Evolutionary conservation across 1,284 basidiomycete genomes (phyloP).

Genomic region (Marasmius oreades): DNA sequence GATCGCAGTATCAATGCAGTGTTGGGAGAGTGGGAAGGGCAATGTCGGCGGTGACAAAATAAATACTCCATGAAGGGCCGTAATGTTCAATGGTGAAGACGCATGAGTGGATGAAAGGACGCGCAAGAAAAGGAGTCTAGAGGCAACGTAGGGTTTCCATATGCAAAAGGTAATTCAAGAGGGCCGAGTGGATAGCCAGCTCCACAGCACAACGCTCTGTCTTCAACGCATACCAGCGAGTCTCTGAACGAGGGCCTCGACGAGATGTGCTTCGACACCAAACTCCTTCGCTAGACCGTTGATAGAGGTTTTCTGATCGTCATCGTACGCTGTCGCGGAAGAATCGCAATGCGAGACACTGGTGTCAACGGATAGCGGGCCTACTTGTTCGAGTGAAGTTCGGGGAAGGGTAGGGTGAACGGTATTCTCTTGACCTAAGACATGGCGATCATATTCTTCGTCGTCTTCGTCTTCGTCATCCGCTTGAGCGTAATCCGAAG

Average conservation of each 20-base stretch:
- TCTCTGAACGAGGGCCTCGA: conserved; percentile 65
- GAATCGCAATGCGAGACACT: background rate
- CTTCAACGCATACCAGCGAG: conserved; percentile 26
- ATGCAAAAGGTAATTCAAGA: background rate
- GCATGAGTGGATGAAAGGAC: no score
- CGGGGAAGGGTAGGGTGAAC: conserved; percentile 12
- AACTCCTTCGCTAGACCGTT: conserved; percentile 66
- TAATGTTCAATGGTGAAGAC: no score
- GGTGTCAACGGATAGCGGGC: background rate
- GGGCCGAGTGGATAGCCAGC: background rate
- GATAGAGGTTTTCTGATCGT: conserved; percentile 26
- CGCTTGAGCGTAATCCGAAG: conserved; percentile 12
- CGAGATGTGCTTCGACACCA: conserved; percentile 62
- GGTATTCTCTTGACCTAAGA: conserved; percentile 4
- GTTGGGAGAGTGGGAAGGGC: no score
- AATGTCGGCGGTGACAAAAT: no score
- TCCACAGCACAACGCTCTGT: background rate
- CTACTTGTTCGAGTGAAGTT: background rate
- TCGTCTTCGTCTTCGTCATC: conserved; percentile 18
- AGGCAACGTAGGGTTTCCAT: background rate
- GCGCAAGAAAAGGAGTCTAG: background rate
- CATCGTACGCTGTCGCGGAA: conserved; percentile 8
- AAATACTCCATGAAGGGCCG: no score
- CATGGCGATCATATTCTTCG: conserved; percentile 7
- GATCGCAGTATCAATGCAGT: no score